These are phyloP conservation scores for Mrakia gelida DNA, from an alignment of 768 basidiomycete species.

Conservation along the genomic window DNA sequence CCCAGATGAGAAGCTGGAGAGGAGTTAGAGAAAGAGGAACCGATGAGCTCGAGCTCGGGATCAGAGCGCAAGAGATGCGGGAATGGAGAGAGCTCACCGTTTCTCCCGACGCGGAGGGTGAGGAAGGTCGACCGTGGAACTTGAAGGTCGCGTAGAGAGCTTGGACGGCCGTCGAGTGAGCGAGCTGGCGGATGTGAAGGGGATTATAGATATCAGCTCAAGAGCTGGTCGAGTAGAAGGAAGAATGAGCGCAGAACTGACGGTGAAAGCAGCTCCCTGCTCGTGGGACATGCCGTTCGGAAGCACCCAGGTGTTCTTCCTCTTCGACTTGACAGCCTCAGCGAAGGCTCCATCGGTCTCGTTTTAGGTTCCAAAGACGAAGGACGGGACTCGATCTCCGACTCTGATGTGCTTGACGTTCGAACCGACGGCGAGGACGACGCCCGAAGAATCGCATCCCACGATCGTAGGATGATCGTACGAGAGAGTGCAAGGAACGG, in stretches of 20 bases:
- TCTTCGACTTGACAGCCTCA: slow-evolving; percentile 30
- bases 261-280: neutral
- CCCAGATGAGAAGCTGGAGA: slow-evolving; percentile 25
- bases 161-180: neutral
- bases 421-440: neutral
- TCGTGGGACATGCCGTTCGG: slow-evolving; percentile 1
- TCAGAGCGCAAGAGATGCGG: no score
- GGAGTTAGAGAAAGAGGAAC: neutral
- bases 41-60: neutral
- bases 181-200: neutral
- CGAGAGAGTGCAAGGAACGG: neutral
- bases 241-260: neutral
- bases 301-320: slow-evolving; percentile 29
- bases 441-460: neutral
- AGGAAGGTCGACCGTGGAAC: neutral
- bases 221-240: no score
- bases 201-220: no score
- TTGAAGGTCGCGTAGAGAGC: neutral
- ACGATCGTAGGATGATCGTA: neutral
- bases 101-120: neutral
- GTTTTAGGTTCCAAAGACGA: slow-evolving; percentile 26
- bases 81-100: neutral
- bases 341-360: slow-evolving; percentile 20
- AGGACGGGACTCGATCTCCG: slow-evolving; percentile 34
- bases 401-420: slow-evolving; percentile 19